Conservation (phyloP, 441 rosid species). For the Daphne laureola region DNA sequence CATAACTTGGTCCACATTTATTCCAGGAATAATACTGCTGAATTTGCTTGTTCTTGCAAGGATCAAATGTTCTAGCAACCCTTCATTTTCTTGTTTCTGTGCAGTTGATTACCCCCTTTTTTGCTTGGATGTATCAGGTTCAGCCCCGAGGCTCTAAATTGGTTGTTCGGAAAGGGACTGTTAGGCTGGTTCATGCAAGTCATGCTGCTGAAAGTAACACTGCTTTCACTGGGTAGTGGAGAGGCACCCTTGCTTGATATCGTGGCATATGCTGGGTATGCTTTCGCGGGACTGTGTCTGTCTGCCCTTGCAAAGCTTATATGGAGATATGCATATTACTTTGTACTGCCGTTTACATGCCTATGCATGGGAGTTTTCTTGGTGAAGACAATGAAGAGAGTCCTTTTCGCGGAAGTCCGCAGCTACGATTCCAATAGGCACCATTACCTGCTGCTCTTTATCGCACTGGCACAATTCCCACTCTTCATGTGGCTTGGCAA, state of each 20-base stretch:
- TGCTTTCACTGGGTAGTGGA: slow-evolving; percentile 73
- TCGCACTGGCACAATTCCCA: slow-evolving; percentile 82
- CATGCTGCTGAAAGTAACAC: slow-evolving; percentile 63
- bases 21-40: too few species aligned
- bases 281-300: slow-evolving; percentile 58
- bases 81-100: too few species aligned
- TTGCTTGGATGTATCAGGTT: slow-evolving; percentile 35
- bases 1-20: too few species aligned
- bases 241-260: slow-evolving; percentile 88
- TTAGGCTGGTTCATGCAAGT: slow-evolving; percentile 87
- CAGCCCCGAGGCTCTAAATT: slow-evolving; percentile 77
- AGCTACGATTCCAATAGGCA: slow-evolving; percentile 74
- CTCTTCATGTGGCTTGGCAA: slow-evolving; percentile 83
- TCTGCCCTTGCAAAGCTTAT: slow-evolving; percentile 60
- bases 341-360: slow-evolving; percentile 73
- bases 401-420: slow-evolving; percentile 74
- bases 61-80: too few species aligned
- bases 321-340: slow-evolving; percentile 62
- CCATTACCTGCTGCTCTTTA: slow-evolving; percentile 74
- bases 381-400: slow-evolving; percentile 90
- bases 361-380: slow-evolving; percentile 75
- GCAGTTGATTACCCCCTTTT: too few species aligned
- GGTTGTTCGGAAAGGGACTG: slow-evolving; percentile 80
- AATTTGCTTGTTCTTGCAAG: too few species aligned
- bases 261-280: slow-evolving; percentile 87